Conservation (phyloP, 306 rosid species). For the Fagus crenata region DNA sequence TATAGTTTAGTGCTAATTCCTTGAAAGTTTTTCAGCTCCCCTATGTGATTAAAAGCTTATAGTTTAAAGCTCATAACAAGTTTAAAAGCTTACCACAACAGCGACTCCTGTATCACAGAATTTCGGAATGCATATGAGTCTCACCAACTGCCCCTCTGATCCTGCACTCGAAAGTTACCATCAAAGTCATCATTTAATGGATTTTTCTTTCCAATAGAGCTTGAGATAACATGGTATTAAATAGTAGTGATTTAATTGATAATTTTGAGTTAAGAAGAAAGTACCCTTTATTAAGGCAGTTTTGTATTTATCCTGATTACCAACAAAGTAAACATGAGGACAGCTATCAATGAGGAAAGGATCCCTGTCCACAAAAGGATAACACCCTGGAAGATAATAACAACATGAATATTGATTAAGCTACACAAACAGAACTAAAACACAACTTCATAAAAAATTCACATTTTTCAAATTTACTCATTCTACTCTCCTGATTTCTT, state of each 20-base stretch:
- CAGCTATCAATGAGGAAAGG: slow-evolving; percentile 89
- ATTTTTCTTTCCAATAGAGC: background rate
- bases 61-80: background rate
- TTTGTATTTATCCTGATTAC: slow-evolving; percentile 81
- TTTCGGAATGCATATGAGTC: slow-evolving; percentile 81
- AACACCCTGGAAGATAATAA: slow-evolving; percentile 68
- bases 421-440: slow-evolving; percentile 4
- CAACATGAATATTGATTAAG: slow-evolving; percentile 4
- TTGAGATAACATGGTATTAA: slow-evolving; percentile 21
- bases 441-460: slow-evolving; percentile 2
- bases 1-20: background rate
- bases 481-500: slow-evolving; percentile 15
- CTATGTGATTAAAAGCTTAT: background rate
- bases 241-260: background rate
- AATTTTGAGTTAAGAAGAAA: slow-evolving; percentile 26
- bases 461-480: background rate
- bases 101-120: slow-evolving; percentile 85
- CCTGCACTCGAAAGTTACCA: slow-evolving; percentile 50
- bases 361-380: slow-evolving; percentile 82
- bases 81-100: slow-evolving; percentile 61
- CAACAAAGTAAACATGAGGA: slow-evolving; percentile 88
- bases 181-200: slow-evolving; percentile 6
- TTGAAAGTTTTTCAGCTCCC: background rate
- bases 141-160: slow-evolving; percentile 80
- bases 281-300: slow-evolving; percentile 72